Conservation (phyloP, 1,284 basidiomycete genomes). For the Irpex sp. region DNA sequence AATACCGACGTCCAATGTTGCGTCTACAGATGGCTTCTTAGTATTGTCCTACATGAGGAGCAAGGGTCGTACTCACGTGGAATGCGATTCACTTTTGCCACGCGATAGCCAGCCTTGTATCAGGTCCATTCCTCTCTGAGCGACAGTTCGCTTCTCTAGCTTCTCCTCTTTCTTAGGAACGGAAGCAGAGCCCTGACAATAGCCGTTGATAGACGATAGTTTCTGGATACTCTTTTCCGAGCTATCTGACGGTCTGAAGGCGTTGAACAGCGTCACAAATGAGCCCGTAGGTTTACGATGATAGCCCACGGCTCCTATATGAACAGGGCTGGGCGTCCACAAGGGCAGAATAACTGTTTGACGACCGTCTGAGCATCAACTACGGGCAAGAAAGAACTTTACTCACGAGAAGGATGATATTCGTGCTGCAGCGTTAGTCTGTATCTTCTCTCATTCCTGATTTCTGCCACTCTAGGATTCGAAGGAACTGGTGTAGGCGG, state of each 20-base stretch:
- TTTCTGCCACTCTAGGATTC: conserved; percentile 40
- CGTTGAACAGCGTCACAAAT: conserved; percentile 71
- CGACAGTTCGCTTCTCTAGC: conserved; percentile 50
- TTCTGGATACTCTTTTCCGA: conserved; percentile 27
- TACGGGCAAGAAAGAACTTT: background rate
- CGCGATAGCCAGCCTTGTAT: conserved; percentile 48
- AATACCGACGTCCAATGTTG: conserved; percentile 49
- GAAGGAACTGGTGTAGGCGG: conserved; percentile 43
- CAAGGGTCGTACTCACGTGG: conserved; percentile 29
- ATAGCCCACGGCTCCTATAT: conserved; percentile 71
- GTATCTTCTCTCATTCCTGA: conserved; percentile 60
- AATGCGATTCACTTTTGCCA: conserved; percentile 26
- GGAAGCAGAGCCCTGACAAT: conserved; percentile 33
- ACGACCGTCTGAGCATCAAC: background rate
- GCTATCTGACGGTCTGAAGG: conserved; percentile 46
- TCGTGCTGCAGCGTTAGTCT: conserved; percentile 56
- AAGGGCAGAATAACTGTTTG: conserved; percentile 61
- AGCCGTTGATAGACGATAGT: conserved; percentile 52
- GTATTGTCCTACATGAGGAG: conserved; percentile 10
- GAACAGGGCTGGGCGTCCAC: conserved; percentile 61
- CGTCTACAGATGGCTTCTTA: conserved; percentile 30
- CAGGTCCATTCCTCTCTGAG: conserved; percentile 54
- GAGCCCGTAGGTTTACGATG: conserved; percentile 55
- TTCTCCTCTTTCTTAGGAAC: conserved; percentile 42
- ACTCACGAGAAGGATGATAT: conserved; percentile 67